These are phyloP conservation scores for Vachellia pachyceras DNA, from an alignment of 306 rosid genomes.

Conservation along the genomic window DNA sequence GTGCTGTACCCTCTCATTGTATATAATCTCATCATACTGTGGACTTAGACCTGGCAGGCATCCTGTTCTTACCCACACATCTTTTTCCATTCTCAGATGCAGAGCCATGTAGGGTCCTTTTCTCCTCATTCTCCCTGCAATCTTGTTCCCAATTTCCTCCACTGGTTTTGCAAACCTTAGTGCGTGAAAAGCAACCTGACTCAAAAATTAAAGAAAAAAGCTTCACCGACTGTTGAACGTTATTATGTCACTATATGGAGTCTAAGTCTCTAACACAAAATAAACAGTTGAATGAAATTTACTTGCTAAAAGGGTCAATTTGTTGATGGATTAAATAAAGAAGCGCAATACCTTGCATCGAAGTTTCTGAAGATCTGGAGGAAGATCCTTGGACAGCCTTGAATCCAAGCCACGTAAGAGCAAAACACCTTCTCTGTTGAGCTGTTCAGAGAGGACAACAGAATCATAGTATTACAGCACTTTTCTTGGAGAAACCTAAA, in stretches of 20 bases:
- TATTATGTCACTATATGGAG: not conserved
- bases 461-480: not conserved
- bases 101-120: constrained; percentile 92
- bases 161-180: constrained; percentile 88
- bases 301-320: no score
- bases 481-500: not conserved
- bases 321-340: not conserved
- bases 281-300: no score
- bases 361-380: constrained; percentile 95
- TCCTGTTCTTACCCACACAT: constrained; percentile 99
- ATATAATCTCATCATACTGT: constrained; percentile 73
- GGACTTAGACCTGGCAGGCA: constrained; percentile 86
- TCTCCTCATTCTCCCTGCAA: constrained; percentile 78
- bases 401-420: constrained; percentile 93
- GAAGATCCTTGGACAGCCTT: constrained; percentile 90
- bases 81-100: constrained; percentile 95
- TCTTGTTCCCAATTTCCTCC: constrained; percentile 74
- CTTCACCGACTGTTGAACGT: not conserved
- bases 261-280: no score
- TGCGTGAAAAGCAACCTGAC: constrained; percentile 89
- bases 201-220: not conserved
- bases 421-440: constrained; percentile 90
- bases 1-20: constrained; percentile 61
- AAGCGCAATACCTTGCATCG: constrained; percentile 79
- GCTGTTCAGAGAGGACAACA: constrained; percentile 48